Percentiles rank a stretch among this genome's conserved stretches.
Evolutionary conservation across 2,329 filamentous ascomycete genomes (phyloP).

Genomic region (Leptographium flavum): DNA sequence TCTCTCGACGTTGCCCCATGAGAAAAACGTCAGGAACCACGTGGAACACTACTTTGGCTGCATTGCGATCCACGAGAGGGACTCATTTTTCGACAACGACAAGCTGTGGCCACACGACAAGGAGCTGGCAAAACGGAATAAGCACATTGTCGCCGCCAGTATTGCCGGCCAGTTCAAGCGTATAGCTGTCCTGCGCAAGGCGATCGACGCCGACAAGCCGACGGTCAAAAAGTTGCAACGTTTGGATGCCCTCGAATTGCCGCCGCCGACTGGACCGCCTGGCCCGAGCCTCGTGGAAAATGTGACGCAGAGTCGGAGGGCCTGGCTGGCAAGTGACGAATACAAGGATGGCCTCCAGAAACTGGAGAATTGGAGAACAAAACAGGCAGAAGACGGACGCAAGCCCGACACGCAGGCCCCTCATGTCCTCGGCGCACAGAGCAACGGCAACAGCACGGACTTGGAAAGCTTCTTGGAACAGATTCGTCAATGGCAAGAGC

Average conservation of each 20-base stretch:
- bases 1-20: background rate
- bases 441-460: background rate
- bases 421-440: background rate
- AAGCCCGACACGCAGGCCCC: background rate
- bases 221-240: background rate
- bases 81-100: background rate
- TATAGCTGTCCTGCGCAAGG: background rate
- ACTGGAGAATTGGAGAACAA: background rate
- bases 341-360: background rate
- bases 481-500: too few species aligned
- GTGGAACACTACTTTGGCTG: constrained; percentile 5
- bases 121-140: background rate
- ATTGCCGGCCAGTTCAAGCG: constrained; percentile 3
- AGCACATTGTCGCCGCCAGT: background rate
- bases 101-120: background rate
- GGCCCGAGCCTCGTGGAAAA: background rate
- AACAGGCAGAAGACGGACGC: background rate
- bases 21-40: background rate
- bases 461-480: background rate
- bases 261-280: background rate
- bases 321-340: background rate
- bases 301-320: background rate
- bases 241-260: too few species aligned
- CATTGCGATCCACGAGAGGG: background rate
- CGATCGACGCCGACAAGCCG: background rate